A percentile compares a stretch with the other conserved stretches of the same genome.
phyloP scores from a whole-genome alignment of 768 basidiomycete species.

The Hypsizygus marmoreus region DNA sequence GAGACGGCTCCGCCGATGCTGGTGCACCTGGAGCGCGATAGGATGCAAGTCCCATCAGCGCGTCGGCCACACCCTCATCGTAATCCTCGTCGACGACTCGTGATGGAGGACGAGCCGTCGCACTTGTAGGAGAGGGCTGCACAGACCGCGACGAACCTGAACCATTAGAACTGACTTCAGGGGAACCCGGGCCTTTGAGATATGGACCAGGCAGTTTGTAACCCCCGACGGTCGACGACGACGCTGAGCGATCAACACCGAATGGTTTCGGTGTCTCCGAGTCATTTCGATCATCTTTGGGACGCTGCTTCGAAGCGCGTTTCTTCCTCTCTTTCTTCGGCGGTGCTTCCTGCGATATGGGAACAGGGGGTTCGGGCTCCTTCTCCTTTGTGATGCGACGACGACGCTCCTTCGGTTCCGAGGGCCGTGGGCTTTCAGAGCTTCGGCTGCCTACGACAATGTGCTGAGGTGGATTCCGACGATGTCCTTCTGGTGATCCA shows the following conservation, averaged over 20 bases:
- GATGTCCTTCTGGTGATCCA: slow-evolving; percentile 47
- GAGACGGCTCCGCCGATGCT: slow-evolving; percentile 37
- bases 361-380: slow-evolving; percentile 34
- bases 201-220: slow-evolving; percentile 33
- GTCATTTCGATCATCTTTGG: slow-evolving; percentile 48
- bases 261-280: slow-evolving; percentile 48
- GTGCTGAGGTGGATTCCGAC: slow-evolving; percentile 36
- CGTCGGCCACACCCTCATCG: slow-evolving; percentile 84
- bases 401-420: slow-evolving; percentile 48
- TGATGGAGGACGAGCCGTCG: slow-evolving; percentile 58
- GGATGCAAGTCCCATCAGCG: slow-evolving; percentile 70
- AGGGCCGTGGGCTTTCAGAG: slow-evolving; percentile 63
- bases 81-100: slow-evolving; percentile 90
- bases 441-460: slow-evolving; percentile 37
- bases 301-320: slow-evolving; percentile 36
- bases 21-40: slow-evolving; percentile 37
- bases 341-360: slow-evolving; percentile 41
- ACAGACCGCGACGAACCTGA: slow-evolving; percentile 66
- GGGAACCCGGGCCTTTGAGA: slow-evolving; percentile 48
- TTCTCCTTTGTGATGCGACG: slow-evolving; percentile 52
- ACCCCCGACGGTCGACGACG: slow-evolving; percentile 24
- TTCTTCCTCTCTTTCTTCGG: slow-evolving; percentile 63
- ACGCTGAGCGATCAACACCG: slow-evolving; percentile 30
- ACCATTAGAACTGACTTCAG: slow-evolving; percentile 68
- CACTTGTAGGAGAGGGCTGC: slow-evolving; percentile 72